Conservation (phyloP, 225 moss, liverwort and hornwort genomes). For the Pleurozium schreberi region DNA sequence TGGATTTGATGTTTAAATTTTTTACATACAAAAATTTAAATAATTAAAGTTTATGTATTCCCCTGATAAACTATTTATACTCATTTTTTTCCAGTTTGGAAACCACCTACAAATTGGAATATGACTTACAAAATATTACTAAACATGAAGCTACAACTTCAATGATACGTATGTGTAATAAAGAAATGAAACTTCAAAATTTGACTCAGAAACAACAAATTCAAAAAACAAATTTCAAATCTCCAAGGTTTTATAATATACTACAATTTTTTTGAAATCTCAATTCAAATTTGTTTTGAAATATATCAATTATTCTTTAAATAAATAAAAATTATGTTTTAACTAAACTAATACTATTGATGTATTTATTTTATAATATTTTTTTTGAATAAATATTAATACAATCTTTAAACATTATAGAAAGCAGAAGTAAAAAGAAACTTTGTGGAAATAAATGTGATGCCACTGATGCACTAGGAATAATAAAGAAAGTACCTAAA, state of each 20-base stretch:
- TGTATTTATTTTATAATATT: neutral
- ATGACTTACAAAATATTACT: neutral
- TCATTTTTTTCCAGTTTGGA: neutral
- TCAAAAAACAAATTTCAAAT: neutral
- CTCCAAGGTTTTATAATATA: neutral
- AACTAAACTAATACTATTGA: neutral
- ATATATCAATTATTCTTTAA: accelerated
- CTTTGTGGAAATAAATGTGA: too few relatives aligned
- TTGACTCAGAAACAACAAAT: neutral
- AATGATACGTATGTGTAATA: neutral
- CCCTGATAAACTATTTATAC: accelerated
- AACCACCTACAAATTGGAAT: neutral
- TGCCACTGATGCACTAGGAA: neutral
- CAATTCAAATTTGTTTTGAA: neutral
- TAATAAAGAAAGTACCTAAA: neutral
- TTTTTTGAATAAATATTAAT: neutral
- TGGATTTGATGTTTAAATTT: neutral
- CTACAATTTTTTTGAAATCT: accelerated
- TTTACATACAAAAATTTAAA: neutral
- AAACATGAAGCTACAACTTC: neutral
- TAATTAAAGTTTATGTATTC: neutral
- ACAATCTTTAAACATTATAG: neutral
- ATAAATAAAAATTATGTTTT: neutral
- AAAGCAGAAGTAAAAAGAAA: neutral
- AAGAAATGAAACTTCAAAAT: neutral